Percentiles rank a stretch among this genome's conserved stretches.
Conservation (phyloP, 1,284 basidiomycete genomes). For the Coriolopsis trogii region DNA sequence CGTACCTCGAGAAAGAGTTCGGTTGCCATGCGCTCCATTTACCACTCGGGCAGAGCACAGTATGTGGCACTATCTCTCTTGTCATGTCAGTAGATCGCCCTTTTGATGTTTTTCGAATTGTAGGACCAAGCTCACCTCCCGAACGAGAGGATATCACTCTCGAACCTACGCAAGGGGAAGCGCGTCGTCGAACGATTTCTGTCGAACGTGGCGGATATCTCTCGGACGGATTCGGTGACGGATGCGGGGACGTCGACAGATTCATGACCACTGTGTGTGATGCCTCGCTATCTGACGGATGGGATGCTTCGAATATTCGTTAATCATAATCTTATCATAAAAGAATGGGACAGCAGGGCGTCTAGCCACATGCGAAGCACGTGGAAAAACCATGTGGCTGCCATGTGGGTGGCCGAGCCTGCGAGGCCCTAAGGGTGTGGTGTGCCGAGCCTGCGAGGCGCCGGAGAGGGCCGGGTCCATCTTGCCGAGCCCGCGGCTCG, state of each 20-base stretch:
- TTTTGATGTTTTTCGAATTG: not conserved
- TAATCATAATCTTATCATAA: no score
- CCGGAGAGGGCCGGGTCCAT: no score
- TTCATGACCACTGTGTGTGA: not conserved
- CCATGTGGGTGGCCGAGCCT: no score
- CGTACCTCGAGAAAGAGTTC: constrained; percentile 92
- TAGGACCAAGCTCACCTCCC: constrained; percentile 88
- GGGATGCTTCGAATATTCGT: not conserved
- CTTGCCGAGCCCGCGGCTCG: no score
- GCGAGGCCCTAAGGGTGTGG: no score
- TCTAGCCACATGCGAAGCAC: no score
- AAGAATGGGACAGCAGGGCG: no score
- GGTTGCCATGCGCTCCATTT: constrained; percentile 82
- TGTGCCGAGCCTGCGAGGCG: no score
- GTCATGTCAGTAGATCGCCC: not conserved
- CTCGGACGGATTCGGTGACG: not conserved
- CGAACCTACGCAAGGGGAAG: constrained; percentile 76
- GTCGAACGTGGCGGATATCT: constrained; percentile 37
- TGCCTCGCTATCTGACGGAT: not conserved
- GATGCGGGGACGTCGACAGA: not conserved
- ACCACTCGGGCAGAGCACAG: constrained; percentile 85
- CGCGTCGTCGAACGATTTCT: constrained; percentile 77
- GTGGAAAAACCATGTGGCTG: no score
- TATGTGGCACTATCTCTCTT: constrained; percentile 40
- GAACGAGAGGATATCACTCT: constrained; percentile 80